A percentile compares a stretch with the other conserved stretches of the same genome.
Evolutionary conservation across 768 basidiomycete species (phyloP).

Genomic region (Kwoniella botswanensis): DNA sequence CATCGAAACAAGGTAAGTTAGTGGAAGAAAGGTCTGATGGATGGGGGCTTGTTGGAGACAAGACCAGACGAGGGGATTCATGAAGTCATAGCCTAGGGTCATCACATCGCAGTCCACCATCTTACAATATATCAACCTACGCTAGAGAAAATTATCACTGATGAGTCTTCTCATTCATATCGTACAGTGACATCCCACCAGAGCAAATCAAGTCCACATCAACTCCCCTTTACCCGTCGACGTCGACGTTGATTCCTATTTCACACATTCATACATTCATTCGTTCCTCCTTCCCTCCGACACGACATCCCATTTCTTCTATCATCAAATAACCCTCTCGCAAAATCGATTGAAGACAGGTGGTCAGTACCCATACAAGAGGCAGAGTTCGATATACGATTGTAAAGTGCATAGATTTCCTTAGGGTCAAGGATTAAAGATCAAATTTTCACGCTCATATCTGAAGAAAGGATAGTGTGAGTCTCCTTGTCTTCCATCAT

Average conservation of each 20-base stretch:
- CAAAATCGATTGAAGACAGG: neutral
- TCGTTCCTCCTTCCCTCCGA: neutral
- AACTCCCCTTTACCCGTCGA: neutral
- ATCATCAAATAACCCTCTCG: neutral
- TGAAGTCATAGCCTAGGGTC: neutral
- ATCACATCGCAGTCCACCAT: neutral
- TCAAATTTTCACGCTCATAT: neutral
- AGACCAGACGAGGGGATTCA: neutral
- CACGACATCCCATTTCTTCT: neutral
- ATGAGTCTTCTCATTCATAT: neutral
- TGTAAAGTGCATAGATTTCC: neutral
- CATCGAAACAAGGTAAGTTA: neutral
- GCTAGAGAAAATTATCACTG: neutral
- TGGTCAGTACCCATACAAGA: neutral
- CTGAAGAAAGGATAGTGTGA: slow-evolving; percentile 12
- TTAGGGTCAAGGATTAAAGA: neutral
- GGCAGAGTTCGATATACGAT: neutral
- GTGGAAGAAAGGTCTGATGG: neutral
- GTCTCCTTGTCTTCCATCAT: neutral
- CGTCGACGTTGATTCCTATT: slow-evolving; percentile 4
- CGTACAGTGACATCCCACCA: too few species aligned
- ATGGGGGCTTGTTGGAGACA: neutral
- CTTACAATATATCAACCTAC: neutral
- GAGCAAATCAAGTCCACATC: neutral
- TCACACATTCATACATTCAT: slow-evolving; percentile 2